Evolutionary conservation across 164 flowering plant species (phyloP).

Genomic region (Berberis vulgaris): DNA sequence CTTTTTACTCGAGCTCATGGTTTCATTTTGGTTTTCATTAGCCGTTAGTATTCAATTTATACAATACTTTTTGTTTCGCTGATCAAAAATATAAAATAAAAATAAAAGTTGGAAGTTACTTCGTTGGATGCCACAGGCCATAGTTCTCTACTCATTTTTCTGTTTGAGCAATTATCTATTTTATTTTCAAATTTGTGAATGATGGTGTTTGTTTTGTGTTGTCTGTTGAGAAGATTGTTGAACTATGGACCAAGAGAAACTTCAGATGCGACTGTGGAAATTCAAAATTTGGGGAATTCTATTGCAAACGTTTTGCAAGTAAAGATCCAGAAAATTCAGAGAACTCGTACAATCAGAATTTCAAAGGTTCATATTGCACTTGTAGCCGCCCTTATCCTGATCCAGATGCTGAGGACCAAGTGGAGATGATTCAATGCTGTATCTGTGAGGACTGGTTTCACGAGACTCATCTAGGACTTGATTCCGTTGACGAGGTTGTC

Average conservation of each 20-base stretch:
- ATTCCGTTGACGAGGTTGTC: constrained; percentile 55
- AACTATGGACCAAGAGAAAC: constrained; percentile 95
- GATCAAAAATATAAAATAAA: no score
- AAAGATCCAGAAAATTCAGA: constrained; percentile 72
- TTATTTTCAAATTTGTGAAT: not conserved
- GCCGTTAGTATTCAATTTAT: no score
- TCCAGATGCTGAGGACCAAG: constrained; percentile 84
- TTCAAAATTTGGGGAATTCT: constrained; percentile 82
- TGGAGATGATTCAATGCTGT: constrained; percentile 96
- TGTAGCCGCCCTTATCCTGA: constrained; percentile 91
- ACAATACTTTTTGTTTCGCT: no score
- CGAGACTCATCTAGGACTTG: constrained; percentile 84
- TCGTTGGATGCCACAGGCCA: no score
- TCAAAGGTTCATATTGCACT: constrained; percentile 87
- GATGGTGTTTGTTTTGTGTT: constrained; percentile 5
- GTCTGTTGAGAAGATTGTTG: constrained; percentile 48
- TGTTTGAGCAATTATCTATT: no score
- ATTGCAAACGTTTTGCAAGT: constrained; percentile 69
- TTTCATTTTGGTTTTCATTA: no score
- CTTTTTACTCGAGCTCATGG: no score
- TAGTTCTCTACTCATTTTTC: no score
- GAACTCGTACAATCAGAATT: constrained; percentile 86
- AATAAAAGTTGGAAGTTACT: no score
- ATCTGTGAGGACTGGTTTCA: constrained; percentile 99
- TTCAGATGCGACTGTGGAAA: constrained; percentile 98